phyloP scores from a whole-genome alignment of 345 rosid species.

The Camelina sativa region DNA sequence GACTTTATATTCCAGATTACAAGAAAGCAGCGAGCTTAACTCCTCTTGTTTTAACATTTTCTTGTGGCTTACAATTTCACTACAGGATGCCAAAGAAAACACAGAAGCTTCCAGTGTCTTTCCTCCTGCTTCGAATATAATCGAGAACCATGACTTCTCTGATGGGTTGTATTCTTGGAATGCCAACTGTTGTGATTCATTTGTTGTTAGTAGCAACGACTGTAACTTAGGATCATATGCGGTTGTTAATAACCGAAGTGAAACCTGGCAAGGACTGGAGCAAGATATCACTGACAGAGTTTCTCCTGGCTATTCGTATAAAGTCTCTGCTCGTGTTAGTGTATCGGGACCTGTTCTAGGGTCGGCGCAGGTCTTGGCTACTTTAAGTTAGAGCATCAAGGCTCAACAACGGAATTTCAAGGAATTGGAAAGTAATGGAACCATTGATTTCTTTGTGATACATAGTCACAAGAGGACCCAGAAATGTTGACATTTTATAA shows the following conservation, averaged over 20 bases:
- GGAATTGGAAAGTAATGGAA: constrained; percentile 75
- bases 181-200: constrained; percentile 68
- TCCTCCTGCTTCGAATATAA: constrained; percentile 49
- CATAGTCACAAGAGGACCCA: neutral
- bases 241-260: constrained; percentile 76
- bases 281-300: constrained; percentile 80
- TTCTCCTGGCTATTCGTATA: constrained; percentile 59
- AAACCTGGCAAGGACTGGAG: constrained; percentile 95
- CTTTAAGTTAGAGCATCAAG: constrained; percentile 64
- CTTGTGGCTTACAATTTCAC: constrained; percentile 7
- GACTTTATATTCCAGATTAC: neutral
- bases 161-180: constrained; percentile 73
- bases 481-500: constrained; percentile 20
- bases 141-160: constrained; percentile 80
- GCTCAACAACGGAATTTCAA: constrained; percentile 57
- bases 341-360: constrained; percentile 65
- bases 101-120: neutral
- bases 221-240: constrained; percentile 56
- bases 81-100: constrained; percentile 24
- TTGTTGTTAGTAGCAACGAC: constrained; percentile 55
- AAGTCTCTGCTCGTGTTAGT: constrained; percentile 75
- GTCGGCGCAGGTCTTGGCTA: constrained; percentile 72
- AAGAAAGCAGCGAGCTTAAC: neutral
- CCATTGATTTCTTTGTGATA: constrained; percentile 5
- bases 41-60: neutral